Conservation (phyloP, 108 stramenopile species). For the Heterococcus sp. region DNA sequence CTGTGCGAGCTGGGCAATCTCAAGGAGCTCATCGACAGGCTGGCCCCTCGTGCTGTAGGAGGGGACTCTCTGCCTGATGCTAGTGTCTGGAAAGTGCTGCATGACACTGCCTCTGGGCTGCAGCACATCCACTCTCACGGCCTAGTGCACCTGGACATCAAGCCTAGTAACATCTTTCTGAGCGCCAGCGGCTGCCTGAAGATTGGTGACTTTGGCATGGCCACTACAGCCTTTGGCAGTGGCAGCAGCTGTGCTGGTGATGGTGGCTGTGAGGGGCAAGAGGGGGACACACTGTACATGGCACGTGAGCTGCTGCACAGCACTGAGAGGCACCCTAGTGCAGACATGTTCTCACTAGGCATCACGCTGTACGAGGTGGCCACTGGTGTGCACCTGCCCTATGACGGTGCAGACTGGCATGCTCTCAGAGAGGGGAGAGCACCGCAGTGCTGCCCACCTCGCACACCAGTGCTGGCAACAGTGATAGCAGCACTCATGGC, state of each 20-base stretch:
- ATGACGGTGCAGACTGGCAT: constrained; percentile 25
- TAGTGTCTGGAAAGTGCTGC: constrained; percentile 27
- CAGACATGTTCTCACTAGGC: constrained; percentile 26
- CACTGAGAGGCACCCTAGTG: constrained; percentile 10
- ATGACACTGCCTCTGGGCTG: constrained; percentile 38
- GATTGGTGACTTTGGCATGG: constrained; percentile 41
- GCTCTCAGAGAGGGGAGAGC: constrained; percentile 22
- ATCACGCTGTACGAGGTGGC: constrained; percentile 30
- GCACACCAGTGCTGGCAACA: not conserved
- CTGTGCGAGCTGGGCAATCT: constrained; percentile 43
- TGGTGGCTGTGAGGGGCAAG: constrained; percentile 6
- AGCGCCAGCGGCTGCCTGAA: constrained; percentile 22
- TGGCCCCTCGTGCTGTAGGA: not conserved
- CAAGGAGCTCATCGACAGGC: constrained; percentile 29
- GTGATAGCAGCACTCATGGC: not conserved
- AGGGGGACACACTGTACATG: constrained; percentile 37
- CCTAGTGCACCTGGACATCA: constrained; percentile 61
- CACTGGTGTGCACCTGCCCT: constrained; percentile 18
- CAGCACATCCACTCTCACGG: constrained; percentile 41
- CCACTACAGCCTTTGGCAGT: constrained; percentile 4
- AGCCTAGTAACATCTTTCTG: constrained; percentile 50
- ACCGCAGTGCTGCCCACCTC: not conserved
- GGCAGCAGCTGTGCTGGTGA: constrained; percentile 10
- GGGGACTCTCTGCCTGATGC: constrained; percentile 12
- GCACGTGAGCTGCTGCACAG: constrained; percentile 22